A percentile compares a stretch with the other conserved stretches of the same genome.
Conservation (phyloP, 2,329 filamentous ascomycete genomes). For the Ophiocordyceps camponoti-floridani region DNA sequence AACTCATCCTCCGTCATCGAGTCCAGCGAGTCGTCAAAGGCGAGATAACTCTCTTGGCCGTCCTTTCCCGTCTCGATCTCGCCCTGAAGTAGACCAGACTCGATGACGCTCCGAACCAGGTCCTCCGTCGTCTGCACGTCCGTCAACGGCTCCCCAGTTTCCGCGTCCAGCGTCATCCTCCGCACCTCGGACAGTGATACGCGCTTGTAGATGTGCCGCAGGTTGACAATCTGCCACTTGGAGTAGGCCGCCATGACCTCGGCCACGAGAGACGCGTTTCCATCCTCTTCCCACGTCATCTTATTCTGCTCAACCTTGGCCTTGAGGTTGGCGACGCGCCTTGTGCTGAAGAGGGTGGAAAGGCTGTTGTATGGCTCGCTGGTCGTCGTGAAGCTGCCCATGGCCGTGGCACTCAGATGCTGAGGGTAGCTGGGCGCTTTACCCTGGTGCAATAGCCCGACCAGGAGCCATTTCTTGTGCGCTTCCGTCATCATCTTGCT, state of each 20-base stretch:
- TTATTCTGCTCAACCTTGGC: constrained; percentile 41
- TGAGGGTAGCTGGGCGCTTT: constrained; percentile 35
- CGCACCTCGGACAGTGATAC: constrained; percentile 36
- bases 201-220: constrained; percentile 53
- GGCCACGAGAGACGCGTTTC: constrained; percentile 51
- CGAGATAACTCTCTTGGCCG: constrained; percentile 26
- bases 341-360: constrained; percentile 46
- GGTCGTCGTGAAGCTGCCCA: constrained; percentile 37
- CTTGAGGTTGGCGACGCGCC: constrained; percentile 32
- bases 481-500: constrained; percentile 74
- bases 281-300: constrained; percentile 49
- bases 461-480: constrained; percentile 80
- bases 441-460: constrained; percentile 55
- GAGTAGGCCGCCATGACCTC: constrained; percentile 56
- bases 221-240: constrained; percentile 54
- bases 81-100: constrained; percentile 31
- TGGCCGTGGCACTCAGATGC: constrained; percentile 31
- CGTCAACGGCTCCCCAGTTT: constrained; percentile 26
- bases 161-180: constrained; percentile 31
- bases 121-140: constrained; percentile 23
- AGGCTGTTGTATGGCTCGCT: constrained; percentile 56
- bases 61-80: constrained; percentile 26
- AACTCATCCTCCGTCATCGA: constrained; percentile 32
- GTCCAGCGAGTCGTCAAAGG: constrained; percentile 25
- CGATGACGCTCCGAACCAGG: constrained; percentile 38